Evolutionary conservation across 371 early-diverging fungal species (phyloP).

Genomic region (Basidiobolus meristosporus): DNA sequence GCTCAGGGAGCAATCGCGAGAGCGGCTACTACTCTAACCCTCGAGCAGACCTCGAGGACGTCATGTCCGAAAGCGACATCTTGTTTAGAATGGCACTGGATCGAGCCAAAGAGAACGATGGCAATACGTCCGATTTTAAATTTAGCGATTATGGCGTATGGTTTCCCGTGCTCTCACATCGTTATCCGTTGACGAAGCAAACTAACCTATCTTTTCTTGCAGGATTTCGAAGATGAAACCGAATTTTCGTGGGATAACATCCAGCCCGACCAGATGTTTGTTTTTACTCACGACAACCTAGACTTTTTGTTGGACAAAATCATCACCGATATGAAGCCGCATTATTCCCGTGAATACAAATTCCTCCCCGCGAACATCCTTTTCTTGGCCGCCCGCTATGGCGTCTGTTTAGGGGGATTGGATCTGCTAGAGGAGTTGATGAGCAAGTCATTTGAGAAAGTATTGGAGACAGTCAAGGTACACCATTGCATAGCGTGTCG

Average conservation of each 20-base stretch:
- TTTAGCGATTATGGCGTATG: no score
- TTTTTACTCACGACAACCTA: constrained; percentile 49
- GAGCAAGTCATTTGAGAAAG: constrained; percentile 28
- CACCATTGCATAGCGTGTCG: background rate
- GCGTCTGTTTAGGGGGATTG: constrained; percentile 47
- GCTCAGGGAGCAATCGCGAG: no score
- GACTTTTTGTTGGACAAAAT: constrained; percentile 47
- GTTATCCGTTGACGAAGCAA: no score
- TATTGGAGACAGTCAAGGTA: constrained; percentile 37
- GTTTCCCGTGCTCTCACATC: no score
- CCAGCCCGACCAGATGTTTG: constrained; percentile 77
- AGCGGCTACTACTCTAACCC: no score
- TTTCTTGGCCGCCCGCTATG: constrained; percentile 73
- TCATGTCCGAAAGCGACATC: no score
- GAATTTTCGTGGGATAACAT: constrained; percentile 63
- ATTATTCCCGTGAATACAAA: constrained; percentile 24
- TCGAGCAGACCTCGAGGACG: no score
- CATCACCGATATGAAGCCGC: constrained; percentile 36
- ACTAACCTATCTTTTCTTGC: background rate
- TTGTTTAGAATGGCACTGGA: no score
- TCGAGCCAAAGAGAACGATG: no score
- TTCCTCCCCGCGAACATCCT: constrained; percentile 67
- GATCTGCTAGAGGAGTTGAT: constrained; percentile 54
- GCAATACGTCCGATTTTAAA: no score
- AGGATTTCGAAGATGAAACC: constrained; percentile 9